These are phyloP conservation scores for Diaporthe capsici DNA, from an alignment of 2,329 filamentous ascomycete species.

Conservation along the genomic window DNA sequence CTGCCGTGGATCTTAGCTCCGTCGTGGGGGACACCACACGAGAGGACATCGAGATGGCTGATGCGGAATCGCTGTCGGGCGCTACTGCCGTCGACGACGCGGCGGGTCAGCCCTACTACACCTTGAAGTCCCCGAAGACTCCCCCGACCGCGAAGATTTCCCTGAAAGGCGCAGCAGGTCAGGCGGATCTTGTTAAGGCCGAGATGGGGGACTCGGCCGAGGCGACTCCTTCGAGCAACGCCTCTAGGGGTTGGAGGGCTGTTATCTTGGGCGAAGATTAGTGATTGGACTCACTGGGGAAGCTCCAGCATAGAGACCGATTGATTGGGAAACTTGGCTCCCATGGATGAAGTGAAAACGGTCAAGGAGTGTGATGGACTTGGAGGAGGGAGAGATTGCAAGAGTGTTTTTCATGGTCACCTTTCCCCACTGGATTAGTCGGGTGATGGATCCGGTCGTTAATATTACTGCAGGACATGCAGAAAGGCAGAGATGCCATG, in stretches of 20 bases:
- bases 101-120: background rate
- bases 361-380: background rate
- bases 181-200: too few species aligned
- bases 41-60: constrained; percentile 9
- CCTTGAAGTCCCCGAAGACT: background rate
- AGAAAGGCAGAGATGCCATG: background rate
- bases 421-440: background rate
- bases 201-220: too few species aligned
- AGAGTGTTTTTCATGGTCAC: background rate
- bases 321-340: background rate
- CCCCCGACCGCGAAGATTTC: background rate
- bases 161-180: too few species aligned
- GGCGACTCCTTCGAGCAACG: background rate
- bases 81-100: constrained; percentile 28
- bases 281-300: background rate
- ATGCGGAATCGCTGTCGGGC: constrained; percentile 22
- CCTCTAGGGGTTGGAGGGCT: background rate
- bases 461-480: background rate
- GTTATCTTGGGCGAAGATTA: background rate
- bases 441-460: background rate
- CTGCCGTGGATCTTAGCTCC: background rate
- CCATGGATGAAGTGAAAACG: background rate
- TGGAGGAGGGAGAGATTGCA: background rate
- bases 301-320: background rate
- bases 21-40: background rate